These are phyloP conservation scores for Mucor racemosus DNA, from an alignment of 371 early-diverging fungal genomes.

Conservation along the genomic window DNA sequence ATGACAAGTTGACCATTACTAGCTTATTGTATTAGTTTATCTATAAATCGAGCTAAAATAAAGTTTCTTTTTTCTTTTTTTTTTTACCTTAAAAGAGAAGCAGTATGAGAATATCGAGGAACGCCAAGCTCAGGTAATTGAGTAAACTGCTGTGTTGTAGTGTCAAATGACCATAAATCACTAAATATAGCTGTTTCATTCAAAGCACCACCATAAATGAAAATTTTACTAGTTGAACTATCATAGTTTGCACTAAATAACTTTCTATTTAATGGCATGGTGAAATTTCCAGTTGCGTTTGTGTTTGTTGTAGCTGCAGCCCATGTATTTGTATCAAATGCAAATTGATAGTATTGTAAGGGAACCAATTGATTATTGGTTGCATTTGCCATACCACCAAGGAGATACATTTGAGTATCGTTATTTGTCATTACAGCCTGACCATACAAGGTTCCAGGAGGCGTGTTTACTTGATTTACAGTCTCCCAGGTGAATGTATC, in stretches of 20 bases:
- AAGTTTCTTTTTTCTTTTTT: not conserved
- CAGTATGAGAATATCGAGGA: slow-evolving; percentile 43
- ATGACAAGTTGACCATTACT: slow-evolving; percentile 49
- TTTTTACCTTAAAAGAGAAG: slow-evolving; percentile 41
- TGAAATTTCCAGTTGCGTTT: not conserved
- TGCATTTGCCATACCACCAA: slow-evolving; percentile 30
- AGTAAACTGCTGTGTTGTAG: slow-evolving; percentile 20
- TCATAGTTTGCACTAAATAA: slow-evolving; percentile 27
- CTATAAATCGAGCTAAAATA: not conserved
- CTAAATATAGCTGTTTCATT: slow-evolving; percentile 16
- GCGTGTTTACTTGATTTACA: slow-evolving; percentile 26
- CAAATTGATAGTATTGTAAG: slow-evolving; percentile 25
- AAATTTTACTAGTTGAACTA: slow-evolving; percentile 17
- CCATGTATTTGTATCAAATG: slow-evolving; percentile 29
- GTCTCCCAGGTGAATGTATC: slow-evolving; percentile 25
- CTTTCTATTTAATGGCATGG: slow-evolving; percentile 19
- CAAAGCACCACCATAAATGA: slow-evolving; percentile 40
- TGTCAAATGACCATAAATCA: slow-evolving; percentile 38
- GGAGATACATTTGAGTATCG: slow-evolving; percentile 21
- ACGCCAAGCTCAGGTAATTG: slow-evolving; percentile 22
- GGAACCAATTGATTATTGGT: slow-evolving; percentile 5
- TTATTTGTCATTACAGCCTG: slow-evolving; percentile 29
- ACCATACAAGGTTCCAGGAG: slow-evolving; percentile 23
- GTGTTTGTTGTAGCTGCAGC: slow-evolving; percentile 13
- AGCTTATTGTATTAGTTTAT: not conserved